A percentile compares a stretch with the other conserved stretches of the same genome.
phyloP scores from a whole-genome alignment of 1,284 basidiomycete genomes.

The Puccinia novopanici region DNA sequence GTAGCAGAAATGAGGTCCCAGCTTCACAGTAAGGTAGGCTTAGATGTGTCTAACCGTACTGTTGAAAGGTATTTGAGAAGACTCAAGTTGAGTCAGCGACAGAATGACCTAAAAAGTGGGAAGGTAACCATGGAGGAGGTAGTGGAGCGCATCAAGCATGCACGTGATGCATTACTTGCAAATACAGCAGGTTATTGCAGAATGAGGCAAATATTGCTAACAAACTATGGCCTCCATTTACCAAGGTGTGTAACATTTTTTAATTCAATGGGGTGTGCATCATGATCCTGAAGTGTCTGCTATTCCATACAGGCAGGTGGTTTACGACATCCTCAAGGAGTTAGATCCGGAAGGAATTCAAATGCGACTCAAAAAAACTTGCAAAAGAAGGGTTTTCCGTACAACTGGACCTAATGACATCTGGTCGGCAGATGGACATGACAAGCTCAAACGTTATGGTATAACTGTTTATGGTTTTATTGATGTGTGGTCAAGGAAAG shows the following conservation, averaged over 20 bases:
- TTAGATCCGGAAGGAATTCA: conserved; percentile 4
- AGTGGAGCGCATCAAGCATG: background rate
- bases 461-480: conserved; percentile 19
- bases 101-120: background rate
- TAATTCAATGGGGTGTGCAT: no score
- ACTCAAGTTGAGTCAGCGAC: background rate
- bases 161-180: background rate
- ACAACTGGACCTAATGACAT: conserved; percentile 9
- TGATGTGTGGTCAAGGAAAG: background rate
- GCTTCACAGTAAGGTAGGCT: background rate
- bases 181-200: background rate
- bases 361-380: background rate
- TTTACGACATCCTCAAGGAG: conserved; percentile 8
- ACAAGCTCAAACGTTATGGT: conserved; percentile 9
- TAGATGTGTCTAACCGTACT: background rate
- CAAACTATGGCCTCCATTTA: background rate
- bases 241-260: conserved; percentile 2
- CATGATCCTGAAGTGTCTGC: no score
- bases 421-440: conserved; percentile 25
- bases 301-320: background rate
- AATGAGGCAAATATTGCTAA: background rate
- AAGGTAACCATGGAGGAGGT: background rate
- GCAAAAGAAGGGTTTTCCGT: conserved; percentile 5
- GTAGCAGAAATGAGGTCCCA: background rate
- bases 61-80: conserved; percentile 3